Percentiles rank a stretch among this genome's conserved stretches.
phyloP scores from a whole-genome alignment of 371 early-diverging fungal genomes.

The Cladochytrium tenue region DNA sequence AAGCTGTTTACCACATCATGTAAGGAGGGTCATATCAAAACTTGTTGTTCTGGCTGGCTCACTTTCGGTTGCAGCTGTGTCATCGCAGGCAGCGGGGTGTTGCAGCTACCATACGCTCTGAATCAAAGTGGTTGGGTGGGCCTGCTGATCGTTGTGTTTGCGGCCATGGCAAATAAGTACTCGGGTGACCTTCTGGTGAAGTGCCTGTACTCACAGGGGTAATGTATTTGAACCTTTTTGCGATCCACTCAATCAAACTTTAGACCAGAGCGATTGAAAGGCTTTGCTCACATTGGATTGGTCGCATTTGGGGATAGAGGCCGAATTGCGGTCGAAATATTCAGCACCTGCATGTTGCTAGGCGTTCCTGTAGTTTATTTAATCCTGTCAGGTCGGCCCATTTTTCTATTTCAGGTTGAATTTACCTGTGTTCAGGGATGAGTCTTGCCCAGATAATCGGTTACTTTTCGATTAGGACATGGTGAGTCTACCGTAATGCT shows the following conservation, averaged over 20 bases:
- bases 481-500: constrained; percentile 14
- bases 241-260: not conserved
- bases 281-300: constrained; percentile 31
- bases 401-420: not conserved
- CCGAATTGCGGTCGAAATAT: constrained; percentile 25
- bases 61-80: constrained; percentile 49
- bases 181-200: constrained; percentile 68
- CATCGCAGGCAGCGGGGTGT: constrained; percentile 81
- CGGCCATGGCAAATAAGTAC: constrained; percentile 73
- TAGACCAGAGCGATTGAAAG: constrained; percentile 21
- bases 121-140: constrained; percentile 83
- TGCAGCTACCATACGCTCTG: constrained; percentile 80
- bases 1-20: constrained; percentile 31
- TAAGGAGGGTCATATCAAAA: not conserved
- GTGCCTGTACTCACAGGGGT: constrained; percentile 70
- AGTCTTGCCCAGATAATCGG: constrained; percentile 29
- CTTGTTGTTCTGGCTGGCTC: not conserved
- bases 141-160: constrained; percentile 68
- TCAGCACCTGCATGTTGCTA: constrained; percentile 28
- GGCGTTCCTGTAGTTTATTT: constrained; percentile 79
- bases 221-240: constrained; percentile 10
- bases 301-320: constrained; percentile 33
- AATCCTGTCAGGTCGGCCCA: constrained; percentile 67
- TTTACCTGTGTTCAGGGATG: constrained; percentile 19
- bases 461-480: constrained; percentile 12